phyloP scores from a whole-genome alignment of 1,284 basidiomycete genomes.

The Apiotrichum laibachii region DNA sequence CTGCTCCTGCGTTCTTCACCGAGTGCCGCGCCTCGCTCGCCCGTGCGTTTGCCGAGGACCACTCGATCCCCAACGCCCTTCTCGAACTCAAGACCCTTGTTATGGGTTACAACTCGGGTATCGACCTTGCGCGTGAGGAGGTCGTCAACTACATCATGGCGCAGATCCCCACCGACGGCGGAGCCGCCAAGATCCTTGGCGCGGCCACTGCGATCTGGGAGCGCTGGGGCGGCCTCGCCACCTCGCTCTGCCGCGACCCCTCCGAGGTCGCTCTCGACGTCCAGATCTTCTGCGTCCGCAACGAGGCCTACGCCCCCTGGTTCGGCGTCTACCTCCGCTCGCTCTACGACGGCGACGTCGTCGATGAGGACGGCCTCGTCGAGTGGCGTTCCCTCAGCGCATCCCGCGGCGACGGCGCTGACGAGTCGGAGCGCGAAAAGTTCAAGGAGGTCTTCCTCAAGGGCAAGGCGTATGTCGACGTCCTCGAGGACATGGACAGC shows the following conservation, averaged over 20 bases:
- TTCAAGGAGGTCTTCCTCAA: slow-evolving; percentile 38
- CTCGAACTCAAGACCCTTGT: slow-evolving; percentile 49
- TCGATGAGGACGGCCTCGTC: slow-evolving; percentile 47
- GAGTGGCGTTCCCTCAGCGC: slow-evolving; percentile 48
- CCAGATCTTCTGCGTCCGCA: slow-evolving; percentile 19
- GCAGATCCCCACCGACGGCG: slow-evolving; percentile 29
- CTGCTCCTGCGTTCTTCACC: slow-evolving; percentile 37
- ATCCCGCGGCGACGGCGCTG: slow-evolving; percentile 42
- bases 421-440: slow-evolving; percentile 34
- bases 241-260: slow-evolving; percentile 32
- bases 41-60: slow-evolving; percentile 48
- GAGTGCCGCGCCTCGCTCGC: slow-evolving; percentile 45
- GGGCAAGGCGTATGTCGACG: slow-evolving; percentile 48
- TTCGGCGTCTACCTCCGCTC: slow-evolving; percentile 49
- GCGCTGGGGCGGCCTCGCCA: slow-evolving; percentile 44
- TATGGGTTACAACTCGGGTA: slow-evolving; percentile 49
- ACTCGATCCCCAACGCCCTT: slow-evolving; percentile 44
- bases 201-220: slow-evolving; percentile 32
- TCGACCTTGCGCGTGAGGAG: slow-evolving; percentile 46
- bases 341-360: slow-evolving; percentile 50
- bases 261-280: slow-evolving; percentile 39
- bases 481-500: slow-evolving; percentile 48
- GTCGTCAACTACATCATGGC: slow-evolving; percentile 46
- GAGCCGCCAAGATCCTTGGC: slow-evolving; percentile 29
- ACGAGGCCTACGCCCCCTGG: slow-evolving; percentile 28